A percentile compares a stretch with the other conserved stretches of the same genome.
Conservation (phyloP, 2,329 filamentous ascomycete genomes). For the Talaromyces sp. region DNA sequence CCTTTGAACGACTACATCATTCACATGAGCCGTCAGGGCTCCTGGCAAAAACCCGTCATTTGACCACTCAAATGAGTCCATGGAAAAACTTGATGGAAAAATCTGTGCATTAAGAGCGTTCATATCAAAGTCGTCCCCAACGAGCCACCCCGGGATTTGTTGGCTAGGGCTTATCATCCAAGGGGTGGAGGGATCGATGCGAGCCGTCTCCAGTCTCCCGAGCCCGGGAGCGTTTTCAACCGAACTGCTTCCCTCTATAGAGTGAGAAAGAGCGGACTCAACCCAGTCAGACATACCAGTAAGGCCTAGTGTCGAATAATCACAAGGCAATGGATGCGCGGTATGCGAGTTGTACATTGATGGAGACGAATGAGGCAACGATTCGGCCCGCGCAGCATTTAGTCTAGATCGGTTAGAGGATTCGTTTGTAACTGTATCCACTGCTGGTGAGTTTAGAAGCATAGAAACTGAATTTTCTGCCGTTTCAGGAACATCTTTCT, state of each 20-base stretch:
- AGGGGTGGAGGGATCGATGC: neutral
- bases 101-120: constrained; percentile 16
- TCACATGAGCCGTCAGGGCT: neutral
- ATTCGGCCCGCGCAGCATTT: neutral
- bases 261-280: neutral
- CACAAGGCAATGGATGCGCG: neutral
- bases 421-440: neutral
- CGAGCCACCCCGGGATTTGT: constrained; percentile 18
- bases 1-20: neutral
- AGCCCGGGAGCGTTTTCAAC: neutral
- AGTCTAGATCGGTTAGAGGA: neutral
- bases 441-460: neutral
- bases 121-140: constrained; percentile 20
- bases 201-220: neutral
- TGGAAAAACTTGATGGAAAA: constrained; percentile 5
- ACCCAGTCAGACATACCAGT: neutral
- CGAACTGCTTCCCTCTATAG: neutral
- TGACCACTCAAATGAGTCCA: constrained; percentile 1
- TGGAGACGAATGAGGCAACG: neutral
- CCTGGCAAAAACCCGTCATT: neutral
- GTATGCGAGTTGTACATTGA: neutral
- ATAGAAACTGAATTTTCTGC: neutral
- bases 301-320: neutral
- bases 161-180: constrained; percentile 10
- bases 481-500: neutral